Base-by-base conservation (phyloP, 768 basidiomycete genomes). In the Postia placenta region DNA sequence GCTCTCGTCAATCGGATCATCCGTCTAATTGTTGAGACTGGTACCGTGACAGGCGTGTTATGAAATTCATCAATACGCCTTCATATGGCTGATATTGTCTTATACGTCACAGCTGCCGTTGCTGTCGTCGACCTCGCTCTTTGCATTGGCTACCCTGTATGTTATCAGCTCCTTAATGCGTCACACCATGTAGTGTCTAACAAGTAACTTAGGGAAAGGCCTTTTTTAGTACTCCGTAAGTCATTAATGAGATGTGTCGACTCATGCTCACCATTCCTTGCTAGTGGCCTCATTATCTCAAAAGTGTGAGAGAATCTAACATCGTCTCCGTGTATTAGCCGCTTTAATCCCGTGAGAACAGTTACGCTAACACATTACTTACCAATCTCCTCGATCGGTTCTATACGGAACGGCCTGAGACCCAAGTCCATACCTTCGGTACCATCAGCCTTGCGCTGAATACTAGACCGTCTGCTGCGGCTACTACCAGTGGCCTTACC, bases 11-110 rank as follows among this genome's bases (percentile, higher is more conserved):
- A 51, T 36, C 11, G 22, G 6, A 27, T 51, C 26, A 38, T 48
- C 19, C 37, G 42, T 11, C 35, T 52, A 17, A 27, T 48, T 11
- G 25, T 52, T 6, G 51, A 52, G 36, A 52, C 46, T 5, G 51
- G 51, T 23, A 39, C 36, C 2, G 17, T 52, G 24, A 47, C 51
- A 11, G 45, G 45, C 42, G 15, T 27, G 46, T 30, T 17, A 17
- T 5, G 40, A 5, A 14, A 9, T 33, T 5, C 12, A 27, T 5
- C 24, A 5, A 45, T 14, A 27, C 37, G 26, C 27, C 9, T 45
- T 22, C 15, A 15, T 33, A 33, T 7, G 9, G 30, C 7, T 7
- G 30, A 33, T 33, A 33, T 33, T 33, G 15, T 7, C 30, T n/a
- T 7, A 33, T 5, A 28, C 26, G 27, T 17, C 9, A 27, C 26